Evolutionary conservation across 306 rosid species (phyloP).

Genomic region (Cucumis melo): DNA sequence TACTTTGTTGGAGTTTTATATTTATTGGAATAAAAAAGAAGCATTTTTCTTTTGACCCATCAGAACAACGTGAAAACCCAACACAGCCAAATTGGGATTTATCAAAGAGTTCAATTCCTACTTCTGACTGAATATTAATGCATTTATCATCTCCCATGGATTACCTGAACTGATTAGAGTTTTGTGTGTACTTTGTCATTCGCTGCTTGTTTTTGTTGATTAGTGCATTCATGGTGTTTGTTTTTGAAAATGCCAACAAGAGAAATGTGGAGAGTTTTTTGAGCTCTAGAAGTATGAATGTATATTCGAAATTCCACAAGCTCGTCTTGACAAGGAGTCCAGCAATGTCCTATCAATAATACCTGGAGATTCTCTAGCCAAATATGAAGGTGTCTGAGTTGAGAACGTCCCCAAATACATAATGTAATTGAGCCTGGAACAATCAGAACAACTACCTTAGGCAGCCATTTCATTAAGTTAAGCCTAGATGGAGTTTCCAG

Average conservation of each 20-base stretch:
- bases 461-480: not conserved
- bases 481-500: not conserved
- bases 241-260: not conserved
- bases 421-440: constrained; percentile 52
- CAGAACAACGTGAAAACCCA: not conserved
- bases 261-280: not conserved
- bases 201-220: not conserved
- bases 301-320: constrained; percentile 44
- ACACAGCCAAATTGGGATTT: not conserved
- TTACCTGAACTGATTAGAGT: constrained; percentile 30
- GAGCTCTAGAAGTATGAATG: not conserved
- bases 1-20: not conserved
- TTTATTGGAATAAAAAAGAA: too few relatives aligned
- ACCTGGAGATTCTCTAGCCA: too few relatives aligned
- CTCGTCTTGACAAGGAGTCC: constrained; percentile 77
- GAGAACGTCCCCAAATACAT: constrained; percentile 86
- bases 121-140: not conserved
- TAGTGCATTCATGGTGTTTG: not conserved
- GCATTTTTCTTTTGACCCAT: not conserved
- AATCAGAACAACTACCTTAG: not conserved
- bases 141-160: constrained; percentile 85
- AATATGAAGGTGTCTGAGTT: constrained; percentile 83
- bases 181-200: not conserved
- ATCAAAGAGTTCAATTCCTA: not conserved
- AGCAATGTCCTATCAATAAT: constrained; percentile 89